Evolutionary conservation across 2,329 filamentous ascomycete genomes (phyloP), one percentile per base, ranked within the genome.

Genomic region (Alternaria metachromatica): DNA sequence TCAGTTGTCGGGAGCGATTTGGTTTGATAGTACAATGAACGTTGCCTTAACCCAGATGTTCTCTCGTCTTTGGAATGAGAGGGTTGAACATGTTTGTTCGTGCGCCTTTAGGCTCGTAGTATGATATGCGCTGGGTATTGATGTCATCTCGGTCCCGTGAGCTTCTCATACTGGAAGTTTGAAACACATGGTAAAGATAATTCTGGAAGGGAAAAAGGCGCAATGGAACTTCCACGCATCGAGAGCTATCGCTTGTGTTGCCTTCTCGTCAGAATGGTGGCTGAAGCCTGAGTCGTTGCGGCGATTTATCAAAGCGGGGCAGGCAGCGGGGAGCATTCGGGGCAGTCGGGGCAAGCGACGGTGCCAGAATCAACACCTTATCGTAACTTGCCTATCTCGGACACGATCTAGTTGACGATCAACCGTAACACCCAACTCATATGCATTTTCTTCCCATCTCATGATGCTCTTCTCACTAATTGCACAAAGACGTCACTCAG

Each of bases 281-380:
- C 25, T 13, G 20, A 53, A 33, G 28, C 30, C 20, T 20, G 20
- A 12, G 20, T n/a, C 21, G 28, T 37, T n/a, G 20, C 28, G 28
- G 30, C 30, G 28, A 23, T 37, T n/a, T 10, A 53, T 37, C 20
- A 37, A 53, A 33, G 49, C 49, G 49, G 49, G 49, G 49, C 28
- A 23, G 28, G 5, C 15, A 23, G 28, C 15, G 49, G 21, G 49
- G 49, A 33, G 49, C 49, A 6, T 20, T 21, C 49, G 49, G 28
- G 49, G 49, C 30, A 23, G 8, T 33, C 49, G 25, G 49, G n/a
- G 49, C 20, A 53, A 21, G 33, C 20, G 20, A 53, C 20, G 49
- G 20, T 13, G 20, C 28, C 13, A 18, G 9, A 25, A 53, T 53
- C 49, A 37, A 53, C 49, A 53, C 28, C 13, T 37, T n/a, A 25